phyloP scores from a whole-genome alignment of 75 land plant species.

The Larix kaempferi region DNA sequence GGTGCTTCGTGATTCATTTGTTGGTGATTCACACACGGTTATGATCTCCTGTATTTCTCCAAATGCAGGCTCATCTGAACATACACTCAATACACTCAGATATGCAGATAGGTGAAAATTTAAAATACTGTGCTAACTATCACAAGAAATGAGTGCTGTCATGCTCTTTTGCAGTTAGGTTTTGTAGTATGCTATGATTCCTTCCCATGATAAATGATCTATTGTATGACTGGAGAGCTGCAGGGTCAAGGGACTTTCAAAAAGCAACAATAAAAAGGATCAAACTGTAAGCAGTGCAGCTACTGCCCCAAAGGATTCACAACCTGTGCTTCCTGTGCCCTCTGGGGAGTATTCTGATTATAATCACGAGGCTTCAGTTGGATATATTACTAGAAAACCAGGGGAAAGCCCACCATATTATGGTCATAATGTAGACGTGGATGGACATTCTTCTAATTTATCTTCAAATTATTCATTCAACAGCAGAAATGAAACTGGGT shows the following conservation, averaged over 20 bases:
- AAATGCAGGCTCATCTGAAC: constrained; percentile 93
- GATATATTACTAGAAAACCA: constrained; percentile 48
- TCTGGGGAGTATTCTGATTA: constrained; percentile 38
- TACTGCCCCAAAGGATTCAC: constrained; percentile 43
- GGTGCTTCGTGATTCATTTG: constrained; percentile 93
- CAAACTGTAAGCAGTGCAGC: constrained; percentile 34
- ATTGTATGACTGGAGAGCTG: constrained; percentile 4
- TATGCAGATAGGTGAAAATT: constrained; percentile 78
- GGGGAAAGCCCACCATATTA: constrained; percentile 34
- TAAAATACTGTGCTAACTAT: neutral
- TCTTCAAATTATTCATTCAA: constrained; percentile 5
- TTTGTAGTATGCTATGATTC: neutral
- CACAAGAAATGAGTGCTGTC: neutral
- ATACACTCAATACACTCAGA: constrained; percentile 95
- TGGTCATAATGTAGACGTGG: constrained; percentile 3
- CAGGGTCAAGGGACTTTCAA: constrained; percentile 99
- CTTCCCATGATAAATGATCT: neutral
- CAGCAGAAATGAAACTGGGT: constrained; percentile 8
- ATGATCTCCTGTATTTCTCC: constrained; percentile 99
- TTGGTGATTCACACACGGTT: constrained; percentile 93
- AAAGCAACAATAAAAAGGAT: constrained; percentile 76
- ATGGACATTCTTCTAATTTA: constrained; percentile 4
- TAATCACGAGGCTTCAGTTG: constrained; percentile 44
- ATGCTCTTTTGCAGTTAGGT: neutral
- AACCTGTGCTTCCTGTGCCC: constrained; percentile 32